Percentiles rank a stretch among this genome's conserved stretches.
phyloP scores from a whole-genome alignment of 2,329 filamentous ascomycete genomes.

The Microcyclospora tardicrescens region DNA sequence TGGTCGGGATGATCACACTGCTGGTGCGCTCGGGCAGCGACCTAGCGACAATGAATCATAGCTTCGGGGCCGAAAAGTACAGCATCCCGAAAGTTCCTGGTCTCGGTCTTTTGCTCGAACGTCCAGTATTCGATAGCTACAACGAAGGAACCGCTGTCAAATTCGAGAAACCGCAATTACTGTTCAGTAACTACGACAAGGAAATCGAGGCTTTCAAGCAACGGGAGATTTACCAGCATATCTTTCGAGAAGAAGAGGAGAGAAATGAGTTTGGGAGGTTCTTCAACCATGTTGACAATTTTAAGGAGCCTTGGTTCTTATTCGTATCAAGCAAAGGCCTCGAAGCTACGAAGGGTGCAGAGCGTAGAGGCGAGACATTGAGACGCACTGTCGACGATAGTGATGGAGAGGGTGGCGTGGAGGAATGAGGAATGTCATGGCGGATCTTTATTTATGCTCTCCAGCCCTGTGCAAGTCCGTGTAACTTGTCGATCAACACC shows the following conservation, averaged over 20 bases:
- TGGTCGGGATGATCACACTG: slow-evolving; percentile 86
- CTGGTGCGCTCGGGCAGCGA: slow-evolving; percentile 69
- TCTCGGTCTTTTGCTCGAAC: slow-evolving; percentile 73
- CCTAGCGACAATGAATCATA: slow-evolving; percentile 57
- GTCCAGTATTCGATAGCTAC: slow-evolving; percentile 83
- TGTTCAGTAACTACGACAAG: slow-evolving; percentile 65
- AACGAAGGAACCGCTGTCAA: slow-evolving; percentile 58
- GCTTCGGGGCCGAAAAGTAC: slow-evolving; percentile 58
- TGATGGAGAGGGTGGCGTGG: slow-evolving; percentile 2
- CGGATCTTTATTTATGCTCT: slow-evolving; percentile 34
- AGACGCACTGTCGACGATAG: slow-evolving; percentile 2
- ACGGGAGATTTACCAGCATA: slow-evolving; percentile 77
- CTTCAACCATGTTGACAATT: slow-evolving; percentile 40
- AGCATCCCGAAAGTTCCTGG: slow-evolving; percentile 90
- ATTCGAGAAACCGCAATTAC: slow-evolving; percentile 54
- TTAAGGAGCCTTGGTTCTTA: slow-evolving; percentile 35
- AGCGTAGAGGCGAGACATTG: slow-evolving; percentile 5
- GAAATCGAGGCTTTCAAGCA: slow-evolving; percentile 85
- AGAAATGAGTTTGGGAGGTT: slow-evolving; percentile 52
- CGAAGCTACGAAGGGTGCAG: slow-evolving; percentile 27
- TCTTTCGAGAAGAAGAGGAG: slow-evolving; percentile 79
- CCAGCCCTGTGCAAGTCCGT: slow-evolving; percentile 87
- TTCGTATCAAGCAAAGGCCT: slow-evolving; percentile 38
- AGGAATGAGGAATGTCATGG: neutral
- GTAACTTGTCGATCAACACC: slow-evolving; percentile 86